A percentile compares a stretch with the other conserved stretches of the same genome.
These are phyloP conservation scores for Pelargonium australe DNA, from an alignment of 441 rosid genomes.

Conservation along the genomic window DNA sequence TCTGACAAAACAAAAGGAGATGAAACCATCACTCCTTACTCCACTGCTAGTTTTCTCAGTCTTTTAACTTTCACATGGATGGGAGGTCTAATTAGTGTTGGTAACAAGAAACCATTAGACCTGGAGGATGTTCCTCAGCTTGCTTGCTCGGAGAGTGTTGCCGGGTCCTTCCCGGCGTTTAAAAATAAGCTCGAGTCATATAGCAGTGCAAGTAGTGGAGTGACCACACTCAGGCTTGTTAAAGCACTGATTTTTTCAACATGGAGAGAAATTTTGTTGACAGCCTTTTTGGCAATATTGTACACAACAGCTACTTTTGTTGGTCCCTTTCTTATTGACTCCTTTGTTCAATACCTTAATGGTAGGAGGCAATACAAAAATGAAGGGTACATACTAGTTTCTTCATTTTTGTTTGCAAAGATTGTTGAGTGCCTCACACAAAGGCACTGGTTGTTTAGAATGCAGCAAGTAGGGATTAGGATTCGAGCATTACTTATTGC, in stretches of 20 bases:
- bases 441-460: constrained; percentile 43
- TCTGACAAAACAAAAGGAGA: constrained; percentile 32
- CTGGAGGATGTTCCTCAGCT: constrained; percentile 83
- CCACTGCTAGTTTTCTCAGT: constrained; percentile 53
- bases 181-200: constrained; percentile 39
- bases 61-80: constrained; percentile 66
- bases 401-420: constrained; percentile 40
- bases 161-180: constrained; percentile 36
- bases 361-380: constrained; percentile 37
- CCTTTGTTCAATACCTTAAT: constrained; percentile 65
- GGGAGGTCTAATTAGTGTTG: constrained; percentile 51
- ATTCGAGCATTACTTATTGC: constrained; percentile 33
- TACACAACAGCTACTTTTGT: constrained; percentile 53
- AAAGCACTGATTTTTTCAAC: constrained; percentile 48
- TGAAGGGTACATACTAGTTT: constrained; percentile 45
- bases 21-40: constrained; percentile 45
- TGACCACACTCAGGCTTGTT: constrained; percentile 46
- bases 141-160: constrained; percentile 43
- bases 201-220: constrained; percentile 35
- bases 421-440: constrained; percentile 39
- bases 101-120: constrained; percentile 72
- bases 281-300: constrained; percentile 42
- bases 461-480: constrained; percentile 43
- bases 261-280: constrained; percentile 52
- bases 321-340: constrained; percentile 74